Evolutionary conservation across 2,329 filamentous ascomycete species (phyloP).

Genomic region (Arthrobotrys conoides): DNA sequence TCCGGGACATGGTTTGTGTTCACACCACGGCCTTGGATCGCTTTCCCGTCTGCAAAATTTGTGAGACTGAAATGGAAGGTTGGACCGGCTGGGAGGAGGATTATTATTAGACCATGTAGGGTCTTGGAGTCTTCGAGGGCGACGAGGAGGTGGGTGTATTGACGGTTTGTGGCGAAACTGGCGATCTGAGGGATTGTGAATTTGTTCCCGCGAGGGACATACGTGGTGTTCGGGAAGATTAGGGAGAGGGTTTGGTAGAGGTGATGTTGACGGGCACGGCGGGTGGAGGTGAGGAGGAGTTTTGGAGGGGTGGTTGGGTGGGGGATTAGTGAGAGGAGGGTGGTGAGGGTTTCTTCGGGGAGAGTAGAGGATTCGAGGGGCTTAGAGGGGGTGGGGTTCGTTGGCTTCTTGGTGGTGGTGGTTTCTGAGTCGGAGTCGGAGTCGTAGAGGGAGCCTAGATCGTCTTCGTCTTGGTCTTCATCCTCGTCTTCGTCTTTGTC

Average conservation of each 20-base stretch:
- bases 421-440: constrained; percentile 68
- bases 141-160: constrained; percentile 85
- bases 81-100: constrained; percentile 86
- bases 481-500: constrained; percentile 68
- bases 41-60: constrained; percentile 90
- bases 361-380: constrained; percentile 72
- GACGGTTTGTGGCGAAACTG: constrained; percentile 79
- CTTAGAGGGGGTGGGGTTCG: constrained; percentile 68
- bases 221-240: constrained; percentile 84
- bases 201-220: constrained; percentile 89
- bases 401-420: constrained; percentile 65
- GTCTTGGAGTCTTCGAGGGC: constrained; percentile 91
- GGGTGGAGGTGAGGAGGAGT: constrained; percentile 89
- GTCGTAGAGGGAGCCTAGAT: constrained; percentile 85
- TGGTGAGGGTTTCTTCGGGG: constrained; percentile 74
- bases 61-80: constrained; percentile 93
- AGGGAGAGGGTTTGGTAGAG: constrained; percentile 83
- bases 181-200: constrained; percentile 93
- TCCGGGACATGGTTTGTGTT: constrained; percentile 92
- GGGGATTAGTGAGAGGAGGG: constrained; percentile 68
- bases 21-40: constrained; percentile 89
- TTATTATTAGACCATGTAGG: constrained; percentile 83
- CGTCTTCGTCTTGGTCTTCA: constrained; percentile 70
- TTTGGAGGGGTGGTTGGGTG: constrained; percentile 78
- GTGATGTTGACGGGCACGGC: constrained; percentile 89